These are phyloP conservation scores for Kwoniella mangroviensis DNA, from an alignment of 768 basidiomycete species.

Conservation along the genomic window DNA sequence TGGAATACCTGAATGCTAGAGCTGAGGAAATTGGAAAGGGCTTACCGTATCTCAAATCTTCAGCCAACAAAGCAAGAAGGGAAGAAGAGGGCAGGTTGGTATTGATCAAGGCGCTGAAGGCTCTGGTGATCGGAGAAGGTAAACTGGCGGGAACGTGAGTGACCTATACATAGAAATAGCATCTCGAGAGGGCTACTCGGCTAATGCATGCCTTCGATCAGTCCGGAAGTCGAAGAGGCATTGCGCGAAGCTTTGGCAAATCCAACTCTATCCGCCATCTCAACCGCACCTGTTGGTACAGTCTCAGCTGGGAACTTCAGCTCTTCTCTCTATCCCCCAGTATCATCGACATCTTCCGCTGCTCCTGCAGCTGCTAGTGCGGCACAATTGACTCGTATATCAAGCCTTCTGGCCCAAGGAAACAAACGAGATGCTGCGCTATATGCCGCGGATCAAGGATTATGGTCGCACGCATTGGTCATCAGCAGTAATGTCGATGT, in stretches of 20 bases:
- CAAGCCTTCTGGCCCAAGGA: constrained; percentile 73
- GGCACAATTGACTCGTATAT: constrained; percentile 39
- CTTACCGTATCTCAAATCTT: constrained; percentile 69
- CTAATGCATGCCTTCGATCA: constrained; percentile 45
- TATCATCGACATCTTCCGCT: constrained; percentile 15
- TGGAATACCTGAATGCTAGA: constrained; percentile 76
- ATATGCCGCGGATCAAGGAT: constrained; percentile 81
- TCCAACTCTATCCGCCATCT: constrained; percentile 21
- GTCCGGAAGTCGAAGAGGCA: constrained; percentile 71
- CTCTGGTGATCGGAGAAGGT: constrained; percentile 89
- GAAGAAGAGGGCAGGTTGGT: constrained; percentile 76
- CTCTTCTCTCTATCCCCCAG: constrained; percentile 24
- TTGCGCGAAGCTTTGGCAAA: constrained; percentile 68
- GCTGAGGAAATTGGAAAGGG: constrained; percentile 77
- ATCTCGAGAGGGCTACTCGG: no score
- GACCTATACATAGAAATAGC: no score
- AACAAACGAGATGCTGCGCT: constrained; percentile 84
- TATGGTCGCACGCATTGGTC: constrained; percentile 96
- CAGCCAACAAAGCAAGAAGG: constrained; percentile 60
- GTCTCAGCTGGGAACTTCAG: constrained; percentile 11
- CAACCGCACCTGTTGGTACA: constrained; percentile 12
- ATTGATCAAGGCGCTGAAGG: constrained; percentile 72
- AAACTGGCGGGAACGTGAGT: constrained; percentile 81
- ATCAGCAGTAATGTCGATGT: constrained; percentile 92
- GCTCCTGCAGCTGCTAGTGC: constrained; percentile 21